Evolutionary conservation across 1,284 basidiomycete species (phyloP).

Genomic region (Stygiomarasmius scandens): DNA sequence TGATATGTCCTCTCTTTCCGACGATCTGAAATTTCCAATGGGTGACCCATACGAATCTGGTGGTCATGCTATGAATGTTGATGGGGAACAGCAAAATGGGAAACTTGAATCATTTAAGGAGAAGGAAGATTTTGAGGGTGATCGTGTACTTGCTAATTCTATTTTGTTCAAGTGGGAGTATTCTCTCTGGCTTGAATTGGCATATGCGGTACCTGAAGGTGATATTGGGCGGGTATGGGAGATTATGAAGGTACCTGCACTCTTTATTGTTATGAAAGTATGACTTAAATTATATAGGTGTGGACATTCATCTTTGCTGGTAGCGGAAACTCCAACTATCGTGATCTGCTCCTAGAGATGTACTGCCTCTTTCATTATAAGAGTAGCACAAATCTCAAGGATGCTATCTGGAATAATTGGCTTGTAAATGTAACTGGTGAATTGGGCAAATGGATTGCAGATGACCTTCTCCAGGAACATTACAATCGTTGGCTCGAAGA

Average conservation of each 20-base stretch:
- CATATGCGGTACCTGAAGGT: slow-evolving; percentile 18
- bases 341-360: slow-evolving; percentile 17
- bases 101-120: neutral
- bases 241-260: slow-evolving; percentile 21
- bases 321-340: slow-evolving; percentile 19
- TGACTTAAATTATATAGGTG: slow-evolving; percentile 12
- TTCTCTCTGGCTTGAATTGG: slow-evolving; percentile 19
- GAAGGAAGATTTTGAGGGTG: slow-evolving; percentile 13
- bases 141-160: slow-evolving; percentile 19
- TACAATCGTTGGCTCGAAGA: slow-evolving; percentile 22
- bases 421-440: slow-evolving; percentile 23
- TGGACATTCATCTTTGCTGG: slow-evolving; percentile 23
- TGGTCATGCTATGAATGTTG: neutral
- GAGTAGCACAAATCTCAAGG: slow-evolving; percentile 1
- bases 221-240: slow-evolving; percentile 24
- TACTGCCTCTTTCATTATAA: slow-evolving; percentile 21
- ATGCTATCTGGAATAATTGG: slow-evolving; percentile 23
- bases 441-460: slow-evolving; percentile 21
- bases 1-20: neutral
- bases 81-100: neutral
- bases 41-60: neutral
- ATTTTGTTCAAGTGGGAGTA: slow-evolving; percentile 17
- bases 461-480: slow-evolving; percentile 25
- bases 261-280: neutral
- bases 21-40: neutral